Base-by-base conservation (phyloP, 805 yeast genomes). In the Candida xyloterini region DNA sequence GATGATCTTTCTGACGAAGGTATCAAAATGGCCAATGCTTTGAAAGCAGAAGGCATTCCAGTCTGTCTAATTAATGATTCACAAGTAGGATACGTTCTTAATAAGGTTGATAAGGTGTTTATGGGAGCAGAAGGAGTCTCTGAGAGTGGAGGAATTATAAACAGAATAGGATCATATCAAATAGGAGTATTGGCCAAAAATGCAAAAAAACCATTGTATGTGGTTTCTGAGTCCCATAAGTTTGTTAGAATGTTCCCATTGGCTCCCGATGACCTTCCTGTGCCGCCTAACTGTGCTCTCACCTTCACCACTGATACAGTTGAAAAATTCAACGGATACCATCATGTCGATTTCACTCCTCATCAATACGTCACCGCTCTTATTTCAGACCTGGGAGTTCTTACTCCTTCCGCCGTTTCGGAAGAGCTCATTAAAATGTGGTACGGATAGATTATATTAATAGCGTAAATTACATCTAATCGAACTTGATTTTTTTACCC, bases 81-180 rank as follows among this genome's bases (percentile, higher is more conserved):
- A 38, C 95, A 96, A 7, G 97, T 91, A 10, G 98, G 98, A 0
- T 88, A 81, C 51, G 87, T 89, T 27, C 81, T 93, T 43, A 90
- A 88, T 60, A 84, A 85, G 60, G 89, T 90, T 10, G 95, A 91
- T 66, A 91, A 93, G 63, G 85, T 93, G 4, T 76, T 93, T 49
- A 93, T 93, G 50, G 99, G 99, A 40, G 99, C 99, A 1, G 99
- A 93, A 65, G 99, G 99, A 51, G 99, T 93, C 3, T 95, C 96
- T 3, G 99, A 93, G 67, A 84, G 95, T 60, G 99, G 99, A 41
- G 99, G 99, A 24, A 88, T 95, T 33, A 91, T 93, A 51, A 93
- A 93, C 63, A 90, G 85, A 51, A 81, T 93, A 46, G 99, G 99
- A 5, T 82, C 95, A 1, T 93, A 87, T 63, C 96, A 93, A 56